phyloP scores from a whole-genome alignment of 2,329 filamentous ascomycete species.

The Xylaria sp. region DNA sequence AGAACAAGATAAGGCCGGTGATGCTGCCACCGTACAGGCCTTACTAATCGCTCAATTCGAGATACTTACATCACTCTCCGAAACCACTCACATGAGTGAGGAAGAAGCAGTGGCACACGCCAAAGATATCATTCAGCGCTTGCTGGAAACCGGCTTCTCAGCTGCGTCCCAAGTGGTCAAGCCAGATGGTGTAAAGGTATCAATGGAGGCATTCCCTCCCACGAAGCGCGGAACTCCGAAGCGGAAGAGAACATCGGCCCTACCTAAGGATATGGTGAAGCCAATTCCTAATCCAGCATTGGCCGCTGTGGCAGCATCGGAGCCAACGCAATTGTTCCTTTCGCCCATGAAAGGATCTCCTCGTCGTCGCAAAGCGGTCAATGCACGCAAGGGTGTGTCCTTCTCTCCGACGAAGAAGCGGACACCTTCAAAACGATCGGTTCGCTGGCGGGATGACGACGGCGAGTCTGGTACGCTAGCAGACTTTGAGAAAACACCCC shows the following conservation, averaged over 20 bases:
- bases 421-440: slow-evolving; percentile 72
- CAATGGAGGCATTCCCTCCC: slow-evolving; percentile 72
- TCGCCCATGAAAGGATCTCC: slow-evolving; percentile 80
- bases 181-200: slow-evolving; percentile 72
- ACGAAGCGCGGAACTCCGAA: slow-evolving; percentile 78
- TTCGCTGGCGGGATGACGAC: slow-evolving; percentile 91
- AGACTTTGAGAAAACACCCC: slow-evolving; percentile 90
- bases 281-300: slow-evolving; percentile 54
- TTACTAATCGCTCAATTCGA: slow-evolving; percentile 92
- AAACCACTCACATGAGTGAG: slow-evolving; percentile 82
- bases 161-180: slow-evolving; percentile 86
- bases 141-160: slow-evolving; percentile 77
- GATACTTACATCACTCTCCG: slow-evolving; percentile 80
- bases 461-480: slow-evolving; percentile 81
- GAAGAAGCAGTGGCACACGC: slow-evolving; percentile 82
- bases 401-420: slow-evolving; percentile 85
- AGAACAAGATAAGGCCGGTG: slow-evolving; percentile 82
- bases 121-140: slow-evolving; percentile 74
- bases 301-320: slow-evolving; percentile 35
- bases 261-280: slow-evolving; percentile 46
- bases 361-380: slow-evolving; percentile 72
- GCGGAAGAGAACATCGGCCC: slow-evolving; percentile 61
- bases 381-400: slow-evolving; percentile 72
- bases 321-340: slow-evolving; percentile 45
- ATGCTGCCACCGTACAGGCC: slow-evolving; percentile 78